Evolutionary conservation across 352 stramenopile species (phyloP), one percentile per base, ranked within the genome.

Genomic region (Globisporangium echinulatum): DNA sequence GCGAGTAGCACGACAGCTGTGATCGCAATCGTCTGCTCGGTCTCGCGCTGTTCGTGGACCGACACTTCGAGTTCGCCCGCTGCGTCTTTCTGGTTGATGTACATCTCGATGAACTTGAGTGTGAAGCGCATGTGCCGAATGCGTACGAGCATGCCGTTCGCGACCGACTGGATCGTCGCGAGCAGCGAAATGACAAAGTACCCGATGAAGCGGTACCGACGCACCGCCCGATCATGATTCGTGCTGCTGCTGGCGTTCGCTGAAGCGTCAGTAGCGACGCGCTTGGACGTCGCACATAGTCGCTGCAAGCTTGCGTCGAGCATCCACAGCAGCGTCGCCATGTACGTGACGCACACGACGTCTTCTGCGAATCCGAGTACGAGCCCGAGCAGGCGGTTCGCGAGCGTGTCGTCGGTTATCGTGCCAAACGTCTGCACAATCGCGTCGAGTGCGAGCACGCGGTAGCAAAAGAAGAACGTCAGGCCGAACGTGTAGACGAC

Each of bases 71-170:
- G 49, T 19, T 74, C 62, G 9, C 63, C 62, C 5, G 64, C 50
- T 6, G 74, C 69, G 14, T 84, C 63, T 7, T 67, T 58, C 11
- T 76, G 51, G 44, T 70, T 64, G 11, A 71, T 59, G 37, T 74
- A 77, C 56, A 68, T 72, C 0, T 50, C 56, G 10, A 82, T 65
- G 13, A 81, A 65, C 17, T 82, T 72, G n/a, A 77, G 72, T 38
- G 71, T 83, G 53, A 83, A 77, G 14, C 74, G 72, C 56, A 73
- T 71, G 15, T 71, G 48, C 0, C 67, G 68, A 4, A 73, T 65
- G 7, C 64, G 67, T 25, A 87, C 54, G 10, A 82, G 59, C 51
- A 82, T 49, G 40, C 71, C 56, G 52, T 84, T 72, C 0, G 67
- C 66, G 0, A 48, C 43, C 14, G 43, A 48, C 7, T 48, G 43